Conservation (phyloP, 805 yeast genomes). For the Alloascoidea africana region DNA sequence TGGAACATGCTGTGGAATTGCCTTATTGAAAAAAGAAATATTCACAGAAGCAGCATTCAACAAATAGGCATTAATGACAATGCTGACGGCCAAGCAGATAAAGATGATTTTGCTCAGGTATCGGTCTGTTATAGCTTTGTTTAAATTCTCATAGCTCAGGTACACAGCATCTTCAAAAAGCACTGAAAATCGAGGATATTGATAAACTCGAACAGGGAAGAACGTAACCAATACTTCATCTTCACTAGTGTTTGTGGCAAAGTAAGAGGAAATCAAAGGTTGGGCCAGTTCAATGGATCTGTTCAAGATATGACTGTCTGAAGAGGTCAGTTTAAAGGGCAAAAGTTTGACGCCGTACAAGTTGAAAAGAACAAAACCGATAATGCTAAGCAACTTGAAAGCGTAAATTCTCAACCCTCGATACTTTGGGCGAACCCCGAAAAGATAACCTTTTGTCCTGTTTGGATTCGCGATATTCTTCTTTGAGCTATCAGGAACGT, state of each 20-base stretch:
- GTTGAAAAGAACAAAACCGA: constrained; percentile 1
- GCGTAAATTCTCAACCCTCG: constrained; percentile 1
- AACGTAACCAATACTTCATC: constrained; percentile 24
- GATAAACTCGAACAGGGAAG: constrained; percentile 39
- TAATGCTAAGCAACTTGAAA: neutral
- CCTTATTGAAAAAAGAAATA: neutral
- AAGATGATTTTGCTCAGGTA: constrained; percentile 66
- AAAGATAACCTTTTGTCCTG: neutral
- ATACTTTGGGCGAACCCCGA: neutral
- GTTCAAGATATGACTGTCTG: neutral
- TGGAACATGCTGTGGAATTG: constrained; percentile 34
- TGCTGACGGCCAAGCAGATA: constrained; percentile 56
- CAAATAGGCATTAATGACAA: constrained; percentile 70
- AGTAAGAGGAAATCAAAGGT: neutral
- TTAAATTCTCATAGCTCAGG: constrained; percentile 35
- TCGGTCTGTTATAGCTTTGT: constrained; percentile 63
- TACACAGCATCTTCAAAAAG: constrained; percentile 48
- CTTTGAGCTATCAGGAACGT: neutral
- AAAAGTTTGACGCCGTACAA: constrained; percentile 1
- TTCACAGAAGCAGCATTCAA: constrained; percentile 50
- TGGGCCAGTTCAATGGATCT: neutral
- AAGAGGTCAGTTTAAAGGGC: neutral
- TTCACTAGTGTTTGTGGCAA: neutral
- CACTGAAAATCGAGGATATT: constrained; percentile 38
- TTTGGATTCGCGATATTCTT: constrained; percentile 1